Conservation (phyloP, 2,329 filamentous ascomycete species). For the Hypoxylon sp. region DNA sequence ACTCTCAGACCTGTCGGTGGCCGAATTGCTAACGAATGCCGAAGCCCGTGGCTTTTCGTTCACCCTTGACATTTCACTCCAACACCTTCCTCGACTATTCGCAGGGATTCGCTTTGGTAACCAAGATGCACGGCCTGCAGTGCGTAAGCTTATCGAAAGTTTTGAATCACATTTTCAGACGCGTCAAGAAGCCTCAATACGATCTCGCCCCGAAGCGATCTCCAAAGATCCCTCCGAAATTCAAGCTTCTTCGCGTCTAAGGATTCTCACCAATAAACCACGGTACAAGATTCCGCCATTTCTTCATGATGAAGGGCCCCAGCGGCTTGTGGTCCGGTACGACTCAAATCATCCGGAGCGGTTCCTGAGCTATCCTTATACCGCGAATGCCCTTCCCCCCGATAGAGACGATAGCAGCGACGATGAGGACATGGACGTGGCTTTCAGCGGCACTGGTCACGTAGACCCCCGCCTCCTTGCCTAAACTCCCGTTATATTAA, state of each 20-base stretch:
- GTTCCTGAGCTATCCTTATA: conserved; percentile 25
- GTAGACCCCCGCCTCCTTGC: not conserved
- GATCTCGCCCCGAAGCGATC: not conserved
- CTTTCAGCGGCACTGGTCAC: conserved; percentile 16
- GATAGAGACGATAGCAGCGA: conserved; percentile 34
- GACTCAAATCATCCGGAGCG: conserved; percentile 33
- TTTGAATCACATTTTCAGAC: conserved; percentile 22
- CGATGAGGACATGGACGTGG: conserved; percentile 32
- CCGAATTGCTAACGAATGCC: conserved; percentile 31
- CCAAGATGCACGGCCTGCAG: not conserved
- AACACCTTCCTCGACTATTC: not conserved
- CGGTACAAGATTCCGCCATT: conserved; percentile 28
- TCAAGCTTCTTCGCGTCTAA: conserved; percentile 26
- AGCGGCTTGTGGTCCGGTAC: conserved; percentile 36
- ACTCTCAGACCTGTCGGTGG: conserved; percentile 29
- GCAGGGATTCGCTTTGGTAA: not conserved
- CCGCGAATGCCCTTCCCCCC: not conserved
- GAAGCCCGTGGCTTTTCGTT: conserved; percentile 19
- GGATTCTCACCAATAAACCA: conserved; percentile 31
- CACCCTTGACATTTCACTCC: conserved; percentile 35
- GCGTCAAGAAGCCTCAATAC: conserved; percentile 18
- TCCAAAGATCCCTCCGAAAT: not conserved
- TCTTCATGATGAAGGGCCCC: conserved; percentile 27
- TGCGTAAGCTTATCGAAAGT: conserved; percentile 12
- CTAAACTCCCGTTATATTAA: not conserved